Evolutionary conservation across 106 monocot genomes (phyloP).

Genomic region (Acorus calamus): DNA sequence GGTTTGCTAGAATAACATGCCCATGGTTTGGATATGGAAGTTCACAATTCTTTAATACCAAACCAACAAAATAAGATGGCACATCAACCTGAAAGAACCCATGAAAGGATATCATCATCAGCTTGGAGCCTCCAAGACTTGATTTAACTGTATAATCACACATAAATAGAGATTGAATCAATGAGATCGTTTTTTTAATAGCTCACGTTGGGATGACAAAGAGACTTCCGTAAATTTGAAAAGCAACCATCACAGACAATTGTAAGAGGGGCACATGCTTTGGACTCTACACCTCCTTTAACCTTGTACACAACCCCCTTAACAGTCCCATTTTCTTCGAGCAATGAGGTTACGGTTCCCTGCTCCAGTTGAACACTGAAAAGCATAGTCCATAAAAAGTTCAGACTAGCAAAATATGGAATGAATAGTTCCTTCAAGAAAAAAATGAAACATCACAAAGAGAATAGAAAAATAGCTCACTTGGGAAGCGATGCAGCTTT

Average conservation of each 20-base stretch:
- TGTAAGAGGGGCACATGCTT: constrained; percentile 80
- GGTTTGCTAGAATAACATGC: constrained; percentile 79
- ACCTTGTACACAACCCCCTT: constrained; percentile 75
- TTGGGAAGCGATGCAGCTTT: no score
- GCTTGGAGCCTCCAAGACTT: no score
- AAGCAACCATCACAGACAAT: constrained; percentile 92
- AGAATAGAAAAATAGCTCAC: no score
- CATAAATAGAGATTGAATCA: neutral
- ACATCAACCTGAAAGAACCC: constrained; percentile 45
- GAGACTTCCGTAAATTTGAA: constrained; percentile 51
- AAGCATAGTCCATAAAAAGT: neutral
- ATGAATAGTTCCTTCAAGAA: no score
- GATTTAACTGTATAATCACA: no score
- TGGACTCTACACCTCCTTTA: constrained; percentile 47
- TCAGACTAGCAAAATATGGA: no score
- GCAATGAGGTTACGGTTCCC: constrained; percentile 77
- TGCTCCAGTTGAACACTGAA: constrained; percentile 78
- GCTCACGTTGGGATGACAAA: constrained; percentile 56
- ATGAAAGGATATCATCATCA: no score
- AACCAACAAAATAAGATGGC: constrained; percentile 58
- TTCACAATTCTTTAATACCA: constrained; percentile 77
- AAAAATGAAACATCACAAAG: no score
- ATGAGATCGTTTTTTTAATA: constrained; percentile 1
- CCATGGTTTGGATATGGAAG: constrained; percentile 85
- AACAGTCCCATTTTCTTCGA: constrained; percentile 86